Percentiles rank a stretch among this genome's conserved stretches.
These are phyloP conservation scores for Phytophthora europaea DNA, from an alignment of 352 stramenopile species.

Conservation along the genomic window DNA sequence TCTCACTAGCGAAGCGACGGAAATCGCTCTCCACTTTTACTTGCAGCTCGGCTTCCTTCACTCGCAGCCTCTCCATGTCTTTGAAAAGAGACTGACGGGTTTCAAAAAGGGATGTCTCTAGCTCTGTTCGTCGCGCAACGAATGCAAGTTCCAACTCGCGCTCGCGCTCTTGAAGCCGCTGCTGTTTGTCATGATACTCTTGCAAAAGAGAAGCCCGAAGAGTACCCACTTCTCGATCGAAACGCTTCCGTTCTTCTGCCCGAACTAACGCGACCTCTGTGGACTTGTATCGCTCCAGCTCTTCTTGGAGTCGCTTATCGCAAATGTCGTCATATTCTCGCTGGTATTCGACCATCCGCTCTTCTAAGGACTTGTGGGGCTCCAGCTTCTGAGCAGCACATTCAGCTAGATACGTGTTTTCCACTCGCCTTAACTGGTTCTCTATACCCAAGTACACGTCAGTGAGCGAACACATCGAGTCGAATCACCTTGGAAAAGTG, in stretches of 20 bases:
- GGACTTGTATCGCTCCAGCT: constrained; percentile 65
- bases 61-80: constrained; percentile 69
- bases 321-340: constrained; percentile 72
- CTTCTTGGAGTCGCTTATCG: constrained; percentile 59
- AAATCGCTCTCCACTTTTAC: constrained; percentile 57
- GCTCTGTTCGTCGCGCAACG: constrained; percentile 52
- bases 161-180: constrained; percentile 63
- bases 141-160: constrained; percentile 72
- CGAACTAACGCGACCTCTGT: constrained; percentile 66
- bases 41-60: constrained; percentile 64
- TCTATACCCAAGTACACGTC: constrained; percentile 38
- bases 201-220: constrained; percentile 53
- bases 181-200: constrained; percentile 59
- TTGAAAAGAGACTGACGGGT: constrained; percentile 71
- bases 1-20: constrained; percentile 53
- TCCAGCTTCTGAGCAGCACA: constrained; percentile 49
- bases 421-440: constrained; percentile 73
- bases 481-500: neutral
- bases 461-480: neutral
- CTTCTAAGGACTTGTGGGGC: constrained; percentile 55
- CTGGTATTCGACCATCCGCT: constrained; percentile 76
- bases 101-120: constrained; percentile 76
- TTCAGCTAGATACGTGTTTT: constrained; percentile 64
- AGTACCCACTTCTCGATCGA: constrained; percentile 58
- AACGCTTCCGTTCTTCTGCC: constrained; percentile 67